phyloP scores from a whole-genome alignment of 768 basidiomycete species.

The Psilocybe cyanescens region DNA sequence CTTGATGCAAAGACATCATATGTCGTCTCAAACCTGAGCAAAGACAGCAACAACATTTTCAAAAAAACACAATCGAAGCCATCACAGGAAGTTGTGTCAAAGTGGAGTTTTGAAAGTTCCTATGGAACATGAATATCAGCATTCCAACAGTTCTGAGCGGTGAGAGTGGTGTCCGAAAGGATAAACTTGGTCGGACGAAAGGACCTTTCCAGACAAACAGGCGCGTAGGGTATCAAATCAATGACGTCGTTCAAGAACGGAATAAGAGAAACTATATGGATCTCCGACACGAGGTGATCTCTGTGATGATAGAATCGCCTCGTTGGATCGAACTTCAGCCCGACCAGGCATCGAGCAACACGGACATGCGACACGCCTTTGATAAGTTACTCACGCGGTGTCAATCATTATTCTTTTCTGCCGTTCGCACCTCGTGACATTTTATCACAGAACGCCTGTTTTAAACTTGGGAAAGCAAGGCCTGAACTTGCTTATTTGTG shows the following conservation, averaged over 20 bases:
- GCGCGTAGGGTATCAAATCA: background rate
- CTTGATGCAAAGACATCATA: background rate
- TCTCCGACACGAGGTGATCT: background rate
- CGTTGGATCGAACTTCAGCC: background rate
- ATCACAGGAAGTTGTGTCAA: conserved; percentile 12
- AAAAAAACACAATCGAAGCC: background rate
- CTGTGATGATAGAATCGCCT: background rate
- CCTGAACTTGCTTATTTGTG: background rate
- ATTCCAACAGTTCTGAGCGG: background rate
- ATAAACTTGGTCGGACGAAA: background rate
- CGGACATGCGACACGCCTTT: background rate
- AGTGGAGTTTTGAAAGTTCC: conserved; percentile 10
- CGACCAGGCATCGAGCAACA: background rate
- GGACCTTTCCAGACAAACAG: background rate
- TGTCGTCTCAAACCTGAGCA: no score
- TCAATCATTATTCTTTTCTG: background rate
- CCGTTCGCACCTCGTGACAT: background rate
- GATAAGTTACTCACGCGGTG: background rate
- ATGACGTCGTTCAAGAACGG: conserved; percentile 10
- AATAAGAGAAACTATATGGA: background rate
- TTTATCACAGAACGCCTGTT: no score
- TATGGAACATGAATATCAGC: background rate
- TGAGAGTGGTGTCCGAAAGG: background rate
- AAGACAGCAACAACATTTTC: background rate
- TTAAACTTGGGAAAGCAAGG: background rate